Conservation (phyloP, 1,139 yeast genomes). For the Dujonia santamariae region DNA sequence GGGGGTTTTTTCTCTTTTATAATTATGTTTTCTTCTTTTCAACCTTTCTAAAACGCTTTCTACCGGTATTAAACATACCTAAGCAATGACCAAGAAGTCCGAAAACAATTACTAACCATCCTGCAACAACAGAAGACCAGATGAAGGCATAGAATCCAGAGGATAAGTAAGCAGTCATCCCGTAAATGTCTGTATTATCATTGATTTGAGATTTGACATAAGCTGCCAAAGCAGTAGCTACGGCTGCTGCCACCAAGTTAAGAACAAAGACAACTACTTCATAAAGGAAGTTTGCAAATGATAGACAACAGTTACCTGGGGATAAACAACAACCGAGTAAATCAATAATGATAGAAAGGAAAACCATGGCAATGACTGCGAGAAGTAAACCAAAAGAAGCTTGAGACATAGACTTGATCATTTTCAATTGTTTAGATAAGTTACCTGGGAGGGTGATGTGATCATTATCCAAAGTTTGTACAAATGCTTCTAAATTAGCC, state of each 20-base stretch:
- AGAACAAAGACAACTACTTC: conserved; percentile 29
- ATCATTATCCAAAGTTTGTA: conserved; percentile 27
- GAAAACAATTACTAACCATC: conserved; percentile 30
- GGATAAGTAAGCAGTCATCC: conserved; percentile 37
- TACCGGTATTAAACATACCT: conserved; percentile 36
- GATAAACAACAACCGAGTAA: conserved; percentile 31
- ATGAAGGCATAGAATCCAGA: conserved; percentile 41
- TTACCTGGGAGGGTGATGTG: conserved; percentile 37
- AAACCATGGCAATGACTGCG: conserved; percentile 24
- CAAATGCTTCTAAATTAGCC: conserved; percentile 25
- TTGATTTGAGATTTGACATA: conserved; percentile 32
- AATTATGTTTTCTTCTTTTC: background rate
- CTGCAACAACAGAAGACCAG: conserved; percentile 42
- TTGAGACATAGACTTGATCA: conserved; percentile 24
- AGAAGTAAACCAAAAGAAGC: conserved; percentile 29
- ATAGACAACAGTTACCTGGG: conserved; percentile 37
- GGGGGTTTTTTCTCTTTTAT: background rate
- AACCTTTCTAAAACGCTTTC: conserved; percentile 27
- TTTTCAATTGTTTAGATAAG: conserved; percentile 28
- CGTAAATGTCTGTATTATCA: conserved; percentile 25
- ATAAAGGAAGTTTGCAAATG: conserved; percentile 38
- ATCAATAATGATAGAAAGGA: conserved; percentile 30
- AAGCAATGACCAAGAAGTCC: conserved; percentile 44
- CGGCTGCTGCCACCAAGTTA: conserved; percentile 30
- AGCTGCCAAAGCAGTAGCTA: conserved; percentile 33